These are phyloP conservation scores for Plectosphaerella plurivora DNA, from an alignment of 2,329 filamentous ascomycete genomes.

Conservation along the genomic window DNA sequence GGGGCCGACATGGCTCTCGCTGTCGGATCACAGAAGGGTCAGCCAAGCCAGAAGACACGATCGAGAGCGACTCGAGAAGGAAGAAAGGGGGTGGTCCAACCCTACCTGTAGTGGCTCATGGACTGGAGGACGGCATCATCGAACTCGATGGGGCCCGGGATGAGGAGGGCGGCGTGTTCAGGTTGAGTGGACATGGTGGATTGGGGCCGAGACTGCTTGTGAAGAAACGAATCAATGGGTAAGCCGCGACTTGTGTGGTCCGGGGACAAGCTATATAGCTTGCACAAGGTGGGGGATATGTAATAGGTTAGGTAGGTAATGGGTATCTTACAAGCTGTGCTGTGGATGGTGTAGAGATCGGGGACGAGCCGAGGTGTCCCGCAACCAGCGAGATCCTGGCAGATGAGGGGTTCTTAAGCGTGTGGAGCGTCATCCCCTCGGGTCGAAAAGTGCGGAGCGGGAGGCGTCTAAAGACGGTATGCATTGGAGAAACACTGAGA, in stretches of 20 bases:
- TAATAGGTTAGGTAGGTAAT: background rate
- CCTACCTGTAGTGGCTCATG: slow-evolving; percentile 89
- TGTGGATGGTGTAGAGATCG: slow-evolving; percentile 9
- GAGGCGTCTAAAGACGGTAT: slow-evolving; percentile 11
- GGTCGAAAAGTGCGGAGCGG: slow-evolving; percentile 12
- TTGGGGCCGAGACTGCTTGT: slow-evolving; percentile 2
- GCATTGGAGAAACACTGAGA: slow-evolving; percentile 5
- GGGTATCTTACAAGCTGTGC: background rate
- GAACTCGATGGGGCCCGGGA: slow-evolving; percentile 96
- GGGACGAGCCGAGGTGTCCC: slow-evolving; percentile 9
- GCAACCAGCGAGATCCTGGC: slow-evolving; percentile 15
- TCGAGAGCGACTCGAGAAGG: slow-evolving; percentile 1
- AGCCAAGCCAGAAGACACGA: slow-evolving; percentile 5
- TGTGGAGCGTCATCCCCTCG: slow-evolving; percentile 14
- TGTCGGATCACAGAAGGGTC: slow-evolving; percentile 28
- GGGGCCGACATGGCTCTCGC: slow-evolving; percentile 88
- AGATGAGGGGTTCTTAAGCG: slow-evolving; percentile 14
- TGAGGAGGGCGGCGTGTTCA: slow-evolving; percentile 72
- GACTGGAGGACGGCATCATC: slow-evolving; percentile 93
- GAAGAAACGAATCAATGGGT: too few relatives aligned
- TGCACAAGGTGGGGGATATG: background rate
- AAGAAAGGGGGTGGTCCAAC: background rate
- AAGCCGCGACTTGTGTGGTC: background rate
- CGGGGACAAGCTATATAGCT: background rate
- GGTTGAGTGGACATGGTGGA: slow-evolving; percentile 58